Base-by-base conservation (phyloP, 805 yeast genomes). In the Ogataea trehalophila region DNA sequence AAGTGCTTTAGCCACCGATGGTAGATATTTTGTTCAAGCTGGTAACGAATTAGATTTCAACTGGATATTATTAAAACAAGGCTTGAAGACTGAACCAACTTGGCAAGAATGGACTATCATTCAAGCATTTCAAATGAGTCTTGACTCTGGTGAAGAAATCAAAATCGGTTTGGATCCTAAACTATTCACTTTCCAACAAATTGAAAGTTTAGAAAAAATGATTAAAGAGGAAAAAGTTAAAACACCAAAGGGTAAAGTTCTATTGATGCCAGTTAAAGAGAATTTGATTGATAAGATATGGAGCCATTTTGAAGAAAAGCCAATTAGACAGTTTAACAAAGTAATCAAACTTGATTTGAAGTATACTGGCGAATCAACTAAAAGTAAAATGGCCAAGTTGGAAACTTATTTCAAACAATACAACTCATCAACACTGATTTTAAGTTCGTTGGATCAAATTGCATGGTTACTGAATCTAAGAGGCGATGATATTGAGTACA, bases 391-490 rank as follows among this genome's bases (percentile, higher is more conserved):
- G 37, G 59, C 58, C 1, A 75, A 76, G 46, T 67, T 84, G 31
- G 51, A 72, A 41, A 49, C 60, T 11, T 64, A 81, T 58, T 58
- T 59, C 45, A 47, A 65, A 66, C 69, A 61, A 31, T 48, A 55
- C 45, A 56, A 56, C 3, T 53, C 58, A 14, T 43, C 54, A 7
- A 55, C 63, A 1, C 37, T 68, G 45, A 70, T 78, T 11, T 63
- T 77, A 6, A 67, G 73, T 47, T 72, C 80, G 5, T 67, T 91
- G 44, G 97, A 92, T 68, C 96, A 91, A 56, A 80, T 90, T 52
- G 94, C 96, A 7, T 91, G 97, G 97, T 68, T 90, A 39, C 76
- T 90, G 61, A 92, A 92, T 61, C 68, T 92, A 47, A 79, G 99
- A 53, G 73, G 74, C 37, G 53, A 62, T 43, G 83, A 79, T 59